These are phyloP conservation scores for Hygrophoropsis aurantiaca DNA, from an alignment of 768 basidiomycete genomes.

Conservation along the genomic window DNA sequence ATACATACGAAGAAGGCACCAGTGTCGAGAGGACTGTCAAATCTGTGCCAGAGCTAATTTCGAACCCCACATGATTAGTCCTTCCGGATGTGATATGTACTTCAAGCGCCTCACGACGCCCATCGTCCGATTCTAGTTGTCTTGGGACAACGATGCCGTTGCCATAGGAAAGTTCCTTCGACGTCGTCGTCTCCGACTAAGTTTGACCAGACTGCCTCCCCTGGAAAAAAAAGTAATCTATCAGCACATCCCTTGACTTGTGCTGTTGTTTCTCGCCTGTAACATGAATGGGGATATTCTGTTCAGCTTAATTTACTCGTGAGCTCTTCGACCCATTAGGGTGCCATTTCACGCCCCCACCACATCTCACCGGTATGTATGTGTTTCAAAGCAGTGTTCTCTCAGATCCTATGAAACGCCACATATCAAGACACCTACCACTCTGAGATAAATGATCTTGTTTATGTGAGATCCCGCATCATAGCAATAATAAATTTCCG, in stretches of 20 bases:
- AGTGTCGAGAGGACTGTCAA: slow-evolving; percentile 2
- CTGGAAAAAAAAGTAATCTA: neutral
- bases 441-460: slow-evolving; percentile 7
- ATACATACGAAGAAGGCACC: slow-evolving; percentile 3
- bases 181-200: neutral
- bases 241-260: neutral
- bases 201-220: neutral
- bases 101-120: neutral
- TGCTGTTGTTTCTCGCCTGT: neutral
- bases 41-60: neutral
- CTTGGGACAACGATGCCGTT: slow-evolving; percentile 5
- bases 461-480: slow-evolving; percentile 15
- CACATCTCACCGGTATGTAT: neutral
- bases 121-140: neutral
- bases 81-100: slow-evolving; percentile 1
- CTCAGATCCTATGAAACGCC: neutral
- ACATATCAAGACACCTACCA: slow-evolving; percentile 1
- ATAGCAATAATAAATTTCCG: slow-evolving; percentile 1
- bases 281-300: slow-evolving; percentile 7
- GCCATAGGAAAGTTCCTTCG: neutral
- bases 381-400: neutral
- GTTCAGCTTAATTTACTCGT: neutral
- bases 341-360: slow-evolving; percentile 7
- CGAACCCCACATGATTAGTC: slow-evolving; percentile 1
- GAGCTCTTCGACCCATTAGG: neutral